A percentile compares a stretch with the other conserved stretches of the same genome.
These are phyloP conservation scores for Apiospora phragmitis DNA, from an alignment of 2,329 filamentous ascomycete species.

Conservation along the genomic window DNA sequence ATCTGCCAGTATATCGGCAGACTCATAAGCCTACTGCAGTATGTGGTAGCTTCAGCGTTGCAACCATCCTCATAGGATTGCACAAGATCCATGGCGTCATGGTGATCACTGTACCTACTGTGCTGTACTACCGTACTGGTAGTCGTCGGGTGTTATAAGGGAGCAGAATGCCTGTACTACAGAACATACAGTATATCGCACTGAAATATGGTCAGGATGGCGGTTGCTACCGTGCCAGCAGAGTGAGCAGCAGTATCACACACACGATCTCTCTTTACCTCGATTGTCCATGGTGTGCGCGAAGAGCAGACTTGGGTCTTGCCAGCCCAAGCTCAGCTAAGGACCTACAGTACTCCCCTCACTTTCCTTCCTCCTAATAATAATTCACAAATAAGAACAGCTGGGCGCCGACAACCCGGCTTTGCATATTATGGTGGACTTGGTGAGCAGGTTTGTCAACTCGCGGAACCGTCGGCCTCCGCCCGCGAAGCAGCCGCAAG, in stretches of 20 bases:
- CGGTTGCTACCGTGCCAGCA: not conserved
- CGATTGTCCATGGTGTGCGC: not conserved
- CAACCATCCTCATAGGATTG: not conserved
- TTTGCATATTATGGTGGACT: not conserved
- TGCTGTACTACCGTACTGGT: not conserved
- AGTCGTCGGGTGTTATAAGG: not conserved
- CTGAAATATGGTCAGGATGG: not conserved
- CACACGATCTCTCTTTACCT: not conserved
- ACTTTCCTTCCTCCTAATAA: not conserved
- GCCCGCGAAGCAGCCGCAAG: constrained; percentile 1
- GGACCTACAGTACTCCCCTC: not conserved
- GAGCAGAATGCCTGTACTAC: not conserved
- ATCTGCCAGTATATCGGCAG: not conserved
- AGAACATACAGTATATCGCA: not conserved
- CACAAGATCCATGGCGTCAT: not conserved
- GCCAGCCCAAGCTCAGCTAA: not conserved
- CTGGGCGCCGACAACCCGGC: constrained; percentile 3
- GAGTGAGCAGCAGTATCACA: not conserved
- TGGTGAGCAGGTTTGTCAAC: not conserved
- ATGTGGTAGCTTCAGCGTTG: not conserved
- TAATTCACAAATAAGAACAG: not conserved
- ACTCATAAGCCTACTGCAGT: not conserved
- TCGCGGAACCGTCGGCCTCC: constrained; percentile 3
- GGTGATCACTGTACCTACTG: not conserved
- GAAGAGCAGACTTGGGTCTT: not conserved